phyloP scores from a whole-genome alignment of 345 rosid species.

The Hibiscus tridactylites region DNA sequence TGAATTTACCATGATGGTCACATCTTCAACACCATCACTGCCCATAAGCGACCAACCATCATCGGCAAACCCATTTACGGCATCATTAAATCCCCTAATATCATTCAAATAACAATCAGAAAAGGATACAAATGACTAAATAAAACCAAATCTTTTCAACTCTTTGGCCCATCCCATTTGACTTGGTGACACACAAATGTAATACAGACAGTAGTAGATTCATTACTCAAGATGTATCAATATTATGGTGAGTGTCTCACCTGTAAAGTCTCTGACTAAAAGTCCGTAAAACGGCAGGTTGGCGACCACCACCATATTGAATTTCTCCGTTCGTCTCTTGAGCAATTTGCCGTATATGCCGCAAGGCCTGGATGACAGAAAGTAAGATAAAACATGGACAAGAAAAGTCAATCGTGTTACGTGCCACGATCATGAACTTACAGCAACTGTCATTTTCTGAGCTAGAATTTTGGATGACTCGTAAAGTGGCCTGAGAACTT shows the following conservation, averaged over 20 bases:
- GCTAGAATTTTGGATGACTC: slow-evolving; percentile 92
- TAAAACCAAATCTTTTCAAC: not conserved
- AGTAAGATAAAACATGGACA: not conserved
- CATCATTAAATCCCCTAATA: slow-evolving; percentile 90
- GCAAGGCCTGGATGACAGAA: slow-evolving; percentile 48
- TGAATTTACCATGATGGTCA: slow-evolving; percentile 66
- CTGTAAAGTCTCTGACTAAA: slow-evolving; percentile 91
- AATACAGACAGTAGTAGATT: not conserved
- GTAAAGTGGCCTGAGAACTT: slow-evolving; percentile 88
- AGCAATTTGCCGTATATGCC: slow-evolving; percentile 79
- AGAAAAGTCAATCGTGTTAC: not conserved
- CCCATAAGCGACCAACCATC: slow-evolving; percentile 89
- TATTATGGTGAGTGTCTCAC: slow-evolving; percentile 22
- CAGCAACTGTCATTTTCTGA: slow-evolving; percentile 89
- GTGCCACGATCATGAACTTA: slow-evolving; percentile 22
- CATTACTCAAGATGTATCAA: not conserved
- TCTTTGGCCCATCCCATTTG: not conserved
- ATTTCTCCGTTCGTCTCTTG: slow-evolving; percentile 92
- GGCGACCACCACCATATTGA: slow-evolving; percentile 88
- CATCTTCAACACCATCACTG: slow-evolving; percentile 81
- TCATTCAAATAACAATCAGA: slow-evolving; percentile 13
- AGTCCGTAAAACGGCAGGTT: slow-evolving; percentile 91
- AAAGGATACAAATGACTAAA: not conserved
- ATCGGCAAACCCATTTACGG: slow-evolving; percentile 84
- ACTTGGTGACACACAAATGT: not conserved